A percentile compares a stretch with the other conserved stretches of the same genome.
Conservation (phyloP, 345 rosid species). For the Lepidium sativum region DNA sequence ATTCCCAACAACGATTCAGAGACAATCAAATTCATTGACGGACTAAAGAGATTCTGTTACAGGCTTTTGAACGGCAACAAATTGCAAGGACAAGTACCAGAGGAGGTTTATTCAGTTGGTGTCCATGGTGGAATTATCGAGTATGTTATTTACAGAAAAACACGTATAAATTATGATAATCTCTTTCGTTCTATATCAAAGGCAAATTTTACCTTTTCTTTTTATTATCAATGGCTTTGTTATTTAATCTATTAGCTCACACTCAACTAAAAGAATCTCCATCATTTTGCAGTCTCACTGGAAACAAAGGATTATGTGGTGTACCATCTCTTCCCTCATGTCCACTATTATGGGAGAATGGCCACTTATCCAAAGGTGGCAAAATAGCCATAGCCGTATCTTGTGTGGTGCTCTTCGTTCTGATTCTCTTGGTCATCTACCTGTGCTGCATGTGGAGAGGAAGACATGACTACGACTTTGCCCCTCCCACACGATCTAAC, state of each 20-base stretch:
- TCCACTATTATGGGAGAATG: conserved; percentile 79
- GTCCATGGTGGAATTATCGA: conserved; percentile 91
- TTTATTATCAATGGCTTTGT: background rate
- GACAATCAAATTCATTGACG: background rate
- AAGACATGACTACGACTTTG: conserved; percentile 81
- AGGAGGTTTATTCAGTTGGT: conserved; percentile 75
- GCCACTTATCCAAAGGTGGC: conserved; percentile 74
- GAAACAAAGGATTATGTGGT: conserved; percentile 91
- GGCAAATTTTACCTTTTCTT: background rate
- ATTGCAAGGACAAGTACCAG: conserved; percentile 81
- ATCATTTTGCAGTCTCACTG: conserved; percentile 58
- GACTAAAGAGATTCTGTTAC: background rate
- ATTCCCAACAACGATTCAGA: background rate
- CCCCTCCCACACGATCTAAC: conserved; percentile 80
- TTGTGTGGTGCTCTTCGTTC: conserved; percentile 33
- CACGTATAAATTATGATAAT: background rate
- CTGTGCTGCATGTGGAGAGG: conserved; percentile 58
- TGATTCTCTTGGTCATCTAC: conserved; percentile 41
- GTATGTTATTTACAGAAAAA: conserved; percentile 33
- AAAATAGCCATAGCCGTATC: conserved; percentile 64
- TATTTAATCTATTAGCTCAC: background rate
- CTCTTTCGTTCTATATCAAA: background rate
- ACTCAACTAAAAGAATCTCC: background rate
- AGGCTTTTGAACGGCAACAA: conserved; percentile 66
- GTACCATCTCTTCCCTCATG: conserved; percentile 67